phyloP scores from a whole-genome alignment of 2,329 filamentous ascomycete species.

The Aspergillus versicolor region DNA sequence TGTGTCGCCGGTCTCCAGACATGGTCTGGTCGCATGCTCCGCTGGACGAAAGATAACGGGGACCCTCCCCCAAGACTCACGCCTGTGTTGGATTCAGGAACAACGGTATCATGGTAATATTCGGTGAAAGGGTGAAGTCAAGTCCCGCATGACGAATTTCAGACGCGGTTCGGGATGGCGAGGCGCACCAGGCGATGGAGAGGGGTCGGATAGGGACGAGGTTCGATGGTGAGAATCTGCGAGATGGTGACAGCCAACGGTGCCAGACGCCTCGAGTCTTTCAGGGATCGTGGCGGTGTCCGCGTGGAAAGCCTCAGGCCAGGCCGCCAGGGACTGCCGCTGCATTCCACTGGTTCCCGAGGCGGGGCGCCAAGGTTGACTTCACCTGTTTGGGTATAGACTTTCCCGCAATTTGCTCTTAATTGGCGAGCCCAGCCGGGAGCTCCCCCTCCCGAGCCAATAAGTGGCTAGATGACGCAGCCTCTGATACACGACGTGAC shows the following conservation, averaged over 20 bases:
- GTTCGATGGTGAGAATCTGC: neutral
- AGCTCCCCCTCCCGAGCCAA: neutral
- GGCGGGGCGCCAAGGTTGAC: neutral
- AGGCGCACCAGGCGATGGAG: conserved; percentile 5
- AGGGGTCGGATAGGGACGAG: neutral
- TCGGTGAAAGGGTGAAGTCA: neutral
- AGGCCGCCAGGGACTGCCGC: neutral
- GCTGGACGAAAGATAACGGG: conserved; percentile 4
- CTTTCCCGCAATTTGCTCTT: neutral
- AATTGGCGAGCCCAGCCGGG: neutral
- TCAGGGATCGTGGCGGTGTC: conserved; percentile 4
- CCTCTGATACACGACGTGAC: neutral
- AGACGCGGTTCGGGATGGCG: neutral
- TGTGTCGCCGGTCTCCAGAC: conserved; percentile 15
- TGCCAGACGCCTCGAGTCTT: conserved; percentile 2
- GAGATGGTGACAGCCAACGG: neutral
- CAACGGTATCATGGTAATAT: conserved; percentile 4
- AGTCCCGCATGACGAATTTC: neutral
- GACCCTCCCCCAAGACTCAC: conserved; percentile 7
- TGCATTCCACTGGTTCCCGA: neutral
- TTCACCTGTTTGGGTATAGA: neutral
- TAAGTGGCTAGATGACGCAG: neutral
- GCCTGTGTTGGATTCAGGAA: neutral
- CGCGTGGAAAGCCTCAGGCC: conserved; percentile 1
- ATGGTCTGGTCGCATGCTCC: conserved; percentile 21